A percentile compares a stretch with the other conserved stretches of the same genome.
Evolutionary conservation across 306 rosid genomes (phyloP).

Genomic region (Rosa persica): DNA sequence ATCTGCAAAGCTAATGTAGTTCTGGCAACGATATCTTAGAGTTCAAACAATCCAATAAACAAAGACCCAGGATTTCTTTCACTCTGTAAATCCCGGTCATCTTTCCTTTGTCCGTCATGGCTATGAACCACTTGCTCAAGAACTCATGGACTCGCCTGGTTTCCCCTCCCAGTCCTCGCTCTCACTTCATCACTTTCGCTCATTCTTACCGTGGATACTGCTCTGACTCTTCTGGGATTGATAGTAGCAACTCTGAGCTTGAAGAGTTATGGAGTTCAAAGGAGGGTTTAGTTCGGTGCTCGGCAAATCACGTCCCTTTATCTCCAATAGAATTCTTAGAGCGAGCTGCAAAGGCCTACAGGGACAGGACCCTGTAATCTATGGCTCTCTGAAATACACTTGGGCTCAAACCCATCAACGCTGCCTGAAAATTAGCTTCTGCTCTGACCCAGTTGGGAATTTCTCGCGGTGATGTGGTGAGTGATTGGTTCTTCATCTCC

Average conservation of each 20-base stretch:
- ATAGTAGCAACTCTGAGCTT: conserved; percentile 3
- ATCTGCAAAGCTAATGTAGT: no score
- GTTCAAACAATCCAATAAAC: not conserved
- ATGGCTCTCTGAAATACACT: conserved; percentile 47
- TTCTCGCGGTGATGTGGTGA: conserved; percentile 75
- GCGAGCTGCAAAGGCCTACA: conserved; percentile 64
- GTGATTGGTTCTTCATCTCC: conserved; percentile 9
- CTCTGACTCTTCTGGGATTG: conserved; percentile 19
- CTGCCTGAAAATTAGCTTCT: conserved; percentile 69
- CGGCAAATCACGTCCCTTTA: conserved; percentile 67
- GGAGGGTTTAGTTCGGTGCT: conserved; percentile 60
- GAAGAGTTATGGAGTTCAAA: conserved; percentile 59
- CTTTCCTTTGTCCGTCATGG: not conserved
- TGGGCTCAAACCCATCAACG: conserved; percentile 75
- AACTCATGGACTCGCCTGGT: conserved; percentile 22
- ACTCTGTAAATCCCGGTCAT: not conserved
- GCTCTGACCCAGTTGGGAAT: conserved; percentile 62
- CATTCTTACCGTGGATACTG: not conserved
- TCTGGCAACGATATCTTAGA: no score
- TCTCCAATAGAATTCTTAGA: conserved; percentile 76
- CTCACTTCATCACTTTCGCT: not conserved
- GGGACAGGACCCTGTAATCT: conserved; percentile 55
- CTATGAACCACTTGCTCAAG: conserved; percentile 37
- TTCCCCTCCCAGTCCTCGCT: conserved; percentile 8
- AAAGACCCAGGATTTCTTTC: not conserved